phyloP scores from a whole-genome alignment of 768 basidiomycete species.

The Russula sp. region DNA sequence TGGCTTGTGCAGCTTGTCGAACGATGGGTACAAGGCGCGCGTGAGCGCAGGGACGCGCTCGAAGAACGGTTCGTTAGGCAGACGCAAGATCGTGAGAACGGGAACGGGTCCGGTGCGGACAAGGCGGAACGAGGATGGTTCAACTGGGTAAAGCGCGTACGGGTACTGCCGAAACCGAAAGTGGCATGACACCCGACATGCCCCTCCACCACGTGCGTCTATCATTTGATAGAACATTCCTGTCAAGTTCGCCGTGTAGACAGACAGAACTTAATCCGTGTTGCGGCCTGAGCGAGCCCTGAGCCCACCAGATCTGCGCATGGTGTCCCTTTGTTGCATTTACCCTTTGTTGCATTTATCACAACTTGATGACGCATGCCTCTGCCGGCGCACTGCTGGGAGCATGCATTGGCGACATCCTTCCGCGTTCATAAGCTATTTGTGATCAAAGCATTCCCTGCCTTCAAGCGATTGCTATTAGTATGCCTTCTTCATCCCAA shows the following conservation, averaged over 20 bases:
- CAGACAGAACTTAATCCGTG: no score
- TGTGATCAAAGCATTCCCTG: slow-evolving; percentile 6
- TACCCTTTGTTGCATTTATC: neutral
- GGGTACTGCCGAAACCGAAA: neutral
- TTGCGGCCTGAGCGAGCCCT: neutral
- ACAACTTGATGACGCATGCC: no score
- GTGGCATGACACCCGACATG: no score
- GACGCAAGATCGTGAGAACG: neutral
- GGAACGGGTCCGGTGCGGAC: neutral
- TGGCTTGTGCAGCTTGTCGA: slow-evolving; percentile 40
- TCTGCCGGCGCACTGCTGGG: neutral
- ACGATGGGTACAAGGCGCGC: slow-evolving; percentile 30
- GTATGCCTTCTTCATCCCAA: neutral
- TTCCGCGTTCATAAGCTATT: slow-evolving; percentile 8
- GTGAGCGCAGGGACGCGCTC: slow-evolving; percentile 3
- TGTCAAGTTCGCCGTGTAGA: neutral
- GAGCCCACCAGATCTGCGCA: neutral
- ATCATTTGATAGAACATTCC: neutral
- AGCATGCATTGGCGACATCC: neutral
- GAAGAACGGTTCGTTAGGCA: slow-evolving; percentile 22
- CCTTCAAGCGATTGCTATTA: slow-evolving; percentile 7
- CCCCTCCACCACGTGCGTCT: neutral
- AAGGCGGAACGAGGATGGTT: slow-evolving; percentile 3
- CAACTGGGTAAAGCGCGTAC: neutral
- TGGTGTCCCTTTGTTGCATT: slow-evolving; percentile 1